Evolutionary conservation across 176 grass and related monocot genomes (phyloP).

Genomic region (Elymus sibiricus): DNA sequence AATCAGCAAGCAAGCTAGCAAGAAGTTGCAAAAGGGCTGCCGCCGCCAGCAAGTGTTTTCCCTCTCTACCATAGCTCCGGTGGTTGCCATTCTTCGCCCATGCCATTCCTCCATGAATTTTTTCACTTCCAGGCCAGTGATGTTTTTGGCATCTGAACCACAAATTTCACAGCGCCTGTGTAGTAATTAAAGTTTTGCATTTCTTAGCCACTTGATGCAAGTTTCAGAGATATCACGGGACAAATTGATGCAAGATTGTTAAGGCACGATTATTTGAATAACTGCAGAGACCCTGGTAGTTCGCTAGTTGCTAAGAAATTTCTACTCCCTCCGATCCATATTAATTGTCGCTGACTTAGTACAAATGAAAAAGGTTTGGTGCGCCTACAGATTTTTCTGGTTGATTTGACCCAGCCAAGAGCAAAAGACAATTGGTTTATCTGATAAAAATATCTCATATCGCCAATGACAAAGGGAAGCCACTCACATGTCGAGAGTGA

Average conservation of each 20-base stretch:
- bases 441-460: not conserved
- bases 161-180: constrained; percentile 70
- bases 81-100: constrained; percentile 31
- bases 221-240: not conserved
- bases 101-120: constrained; percentile 69
- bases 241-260: not conserved
- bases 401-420: not conserved
- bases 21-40: constrained; percentile 56
- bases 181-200: constrained; percentile 7
- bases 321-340: not conserved
- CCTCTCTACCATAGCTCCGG: not conserved
- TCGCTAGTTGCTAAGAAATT: not conserved
- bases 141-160: constrained; percentile 59
- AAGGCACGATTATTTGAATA: constrained; percentile 1
- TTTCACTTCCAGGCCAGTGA: constrained; percentile 50
- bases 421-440: not conserved
- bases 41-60: constrained; percentile 41
- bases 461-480: not conserved
- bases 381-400: not conserved
- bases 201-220: constrained; percentile 2
- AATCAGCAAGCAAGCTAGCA: constrained; percentile 59
- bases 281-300: not conserved
- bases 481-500: constrained; percentile 1
- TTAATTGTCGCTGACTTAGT: no score
- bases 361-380: not conserved